Evolutionary conservation across 2,329 filamentous ascomycete genomes (phyloP).

Genomic region (Clonostachys byssicola): DNA sequence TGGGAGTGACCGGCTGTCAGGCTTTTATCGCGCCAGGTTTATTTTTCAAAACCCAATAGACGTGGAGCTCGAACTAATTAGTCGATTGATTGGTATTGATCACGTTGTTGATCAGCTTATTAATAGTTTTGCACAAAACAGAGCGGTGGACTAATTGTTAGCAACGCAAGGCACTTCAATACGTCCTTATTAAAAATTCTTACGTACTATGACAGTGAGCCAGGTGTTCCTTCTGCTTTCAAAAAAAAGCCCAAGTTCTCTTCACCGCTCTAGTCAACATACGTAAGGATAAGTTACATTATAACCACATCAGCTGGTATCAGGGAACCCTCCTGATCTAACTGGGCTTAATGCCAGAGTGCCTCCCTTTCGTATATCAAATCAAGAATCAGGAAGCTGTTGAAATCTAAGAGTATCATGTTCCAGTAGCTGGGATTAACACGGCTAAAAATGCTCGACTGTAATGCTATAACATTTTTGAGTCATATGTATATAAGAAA

Average conservation of each 20-base stretch:
- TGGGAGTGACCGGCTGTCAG: conserved; percentile 55
- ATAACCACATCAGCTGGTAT: conserved; percentile 68
- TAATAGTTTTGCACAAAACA: conserved; percentile 59
- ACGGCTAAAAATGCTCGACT: conserved; percentile 23
- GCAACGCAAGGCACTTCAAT: conserved; percentile 14
- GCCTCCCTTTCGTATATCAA: conserved; percentile 55
- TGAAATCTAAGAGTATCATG: conserved; percentile 13
- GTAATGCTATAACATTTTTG: conserved; percentile 17
- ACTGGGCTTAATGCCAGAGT: conserved; percentile 51
- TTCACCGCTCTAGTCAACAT: conserved; percentile 61
- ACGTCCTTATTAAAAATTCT: background rate
- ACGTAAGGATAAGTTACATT: conserved; percentile 57
- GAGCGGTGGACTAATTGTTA: conserved; percentile 65
- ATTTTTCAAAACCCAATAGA: conserved; percentile 70
- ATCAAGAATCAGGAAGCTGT: background rate
- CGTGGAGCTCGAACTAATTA: conserved; percentile 63
- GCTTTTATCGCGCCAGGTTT: conserved; percentile 71
- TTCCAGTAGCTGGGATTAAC: conserved; percentile 23
- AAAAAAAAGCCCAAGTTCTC: conserved; percentile 48
- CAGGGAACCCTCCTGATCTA: conserved; percentile 60
- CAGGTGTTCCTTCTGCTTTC: conserved; percentile 51
- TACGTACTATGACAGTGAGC: conserved; percentile 8
- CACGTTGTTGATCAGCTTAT: conserved; percentile 70
- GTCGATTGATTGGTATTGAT: conserved; percentile 67
- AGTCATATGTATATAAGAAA: background rate